Base-by-base conservation (phyloP, 768 basidiomycete species). In the Suillus subluteus region DNA sequence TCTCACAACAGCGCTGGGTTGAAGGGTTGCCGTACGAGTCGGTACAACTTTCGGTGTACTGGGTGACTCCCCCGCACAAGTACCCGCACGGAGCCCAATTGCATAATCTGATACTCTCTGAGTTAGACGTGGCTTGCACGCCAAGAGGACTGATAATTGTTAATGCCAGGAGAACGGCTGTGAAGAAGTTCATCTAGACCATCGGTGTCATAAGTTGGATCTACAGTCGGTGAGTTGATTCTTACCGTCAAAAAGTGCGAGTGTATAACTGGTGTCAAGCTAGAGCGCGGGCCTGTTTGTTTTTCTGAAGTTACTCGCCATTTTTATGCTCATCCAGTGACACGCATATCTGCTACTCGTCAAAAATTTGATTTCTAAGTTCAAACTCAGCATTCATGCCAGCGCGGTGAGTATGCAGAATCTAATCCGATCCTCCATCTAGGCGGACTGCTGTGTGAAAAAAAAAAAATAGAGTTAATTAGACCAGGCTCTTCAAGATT, bases 81-180 rank as follows among this genome's bases (percentile, higher is more conserved):
- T 58, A 21, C 18, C 65, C 64, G 23, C 65, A 68, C 4, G 48
- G 66, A 26, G 30, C 26, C 66, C 68, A 68, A 56, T 66, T 46
- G 59, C 59, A 71, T 62, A 58, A 56, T 21, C 7, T 26, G 2
- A 23, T 15, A 23, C 43, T 30, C 38, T 2, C 21, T 4, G 35
- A 37, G 21, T 23, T 2, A 15, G 16, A 5, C 9, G 1, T 41
- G 26, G 23, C 58, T 30, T 11, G 23, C 4, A 26, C 40, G 11
- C 9, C 1, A 18, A 61, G 26, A 30, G 26, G 40, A 12, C 58
- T 61, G 11, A 41, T 16, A 41, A 23, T 26, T 21, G 40, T 41
- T 26, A 41, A 21, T 59, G 40, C 58, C 18, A 41, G 23, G 23
- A 26, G 26, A 59, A 26, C 41, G 26, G 11, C 11, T 26, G n/a